phyloP scores from a whole-genome alignment of 306 rosid genomes.

The Malus sieversii region DNA sequence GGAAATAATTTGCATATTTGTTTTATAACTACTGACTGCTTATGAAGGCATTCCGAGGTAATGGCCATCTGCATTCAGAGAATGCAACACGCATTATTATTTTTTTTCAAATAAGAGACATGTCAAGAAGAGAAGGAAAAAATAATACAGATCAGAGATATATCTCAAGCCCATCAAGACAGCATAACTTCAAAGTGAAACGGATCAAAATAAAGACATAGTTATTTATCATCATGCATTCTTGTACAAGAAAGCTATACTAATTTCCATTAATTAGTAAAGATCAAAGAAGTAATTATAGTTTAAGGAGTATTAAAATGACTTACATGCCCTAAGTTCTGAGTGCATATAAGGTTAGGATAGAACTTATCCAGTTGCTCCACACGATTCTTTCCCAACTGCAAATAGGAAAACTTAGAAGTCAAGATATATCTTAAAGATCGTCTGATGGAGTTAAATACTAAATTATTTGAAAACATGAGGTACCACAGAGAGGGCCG shows the following conservation, averaged over 20 bases:
- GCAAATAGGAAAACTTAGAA: slow-evolving; percentile 23
- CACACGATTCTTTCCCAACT: slow-evolving; percentile 72
- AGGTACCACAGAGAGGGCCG: slow-evolving; percentile 65
- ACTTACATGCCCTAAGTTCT: slow-evolving; percentile 83
- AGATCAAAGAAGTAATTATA: slow-evolving; percentile 6
- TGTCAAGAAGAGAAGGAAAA: not conserved
- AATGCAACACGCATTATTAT: slow-evolving; percentile 7
- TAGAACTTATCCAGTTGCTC: slow-evolving; percentile 84
- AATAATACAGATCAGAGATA: not conserved
- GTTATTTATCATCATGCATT: not conserved
- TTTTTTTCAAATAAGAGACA: not conserved
- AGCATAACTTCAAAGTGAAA: slow-evolving; percentile 10
- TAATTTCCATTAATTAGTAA: slow-evolving; percentile 8
- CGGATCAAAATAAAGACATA: not conserved
- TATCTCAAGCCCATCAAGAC: not conserved
- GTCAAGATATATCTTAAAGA: not conserved
- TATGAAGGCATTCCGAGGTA: slow-evolving; percentile 87
- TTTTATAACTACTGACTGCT: slow-evolving; percentile 79
- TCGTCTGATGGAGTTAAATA: not conserved
- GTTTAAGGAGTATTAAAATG: slow-evolving; percentile 8
- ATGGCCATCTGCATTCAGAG: slow-evolving; percentile 69
- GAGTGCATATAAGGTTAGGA: slow-evolving; percentile 87
- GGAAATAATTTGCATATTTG: slow-evolving; percentile 93
- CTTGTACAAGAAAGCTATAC: not conserved
- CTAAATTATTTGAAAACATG: not conserved